phyloP scores from a whole-genome alignment of 768 basidiomycete species.

The Boletellus emodensis region DNA sequence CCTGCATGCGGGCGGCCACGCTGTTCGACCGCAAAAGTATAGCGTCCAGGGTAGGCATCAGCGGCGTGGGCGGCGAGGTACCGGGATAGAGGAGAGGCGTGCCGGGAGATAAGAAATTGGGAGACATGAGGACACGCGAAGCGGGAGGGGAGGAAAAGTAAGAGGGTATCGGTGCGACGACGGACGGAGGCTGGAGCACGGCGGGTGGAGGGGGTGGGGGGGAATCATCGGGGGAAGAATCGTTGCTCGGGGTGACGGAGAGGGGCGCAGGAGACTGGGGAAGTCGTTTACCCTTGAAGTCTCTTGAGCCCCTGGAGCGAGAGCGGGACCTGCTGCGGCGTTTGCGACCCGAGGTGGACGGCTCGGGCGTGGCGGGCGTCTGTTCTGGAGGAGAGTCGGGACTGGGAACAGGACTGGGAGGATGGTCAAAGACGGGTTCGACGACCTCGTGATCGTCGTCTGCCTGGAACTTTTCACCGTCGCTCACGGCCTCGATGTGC shows the following conservation, averaged over 20 bases:
- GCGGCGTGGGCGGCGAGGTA: constrained; percentile 56
- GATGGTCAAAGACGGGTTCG: constrained; percentile 7
- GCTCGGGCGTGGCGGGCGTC: constrained; percentile 37
- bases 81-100: constrained; percentile 60
- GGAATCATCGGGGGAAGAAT: constrained; percentile 68
- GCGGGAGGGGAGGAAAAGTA: constrained; percentile 43
- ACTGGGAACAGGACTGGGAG: constrained; percentile 21
- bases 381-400: constrained; percentile 28
- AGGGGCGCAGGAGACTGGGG: constrained; percentile 45
- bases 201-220: constrained; percentile 30
- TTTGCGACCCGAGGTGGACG: constrained; percentile 42
- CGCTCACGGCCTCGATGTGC: constrained; percentile 79
- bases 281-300: constrained; percentile 61
- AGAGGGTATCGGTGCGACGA: constrained; percentile 54
- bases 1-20: constrained; percentile 73
- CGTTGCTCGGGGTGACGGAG: constrained; percentile 47
- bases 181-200: constrained; percentile 23
- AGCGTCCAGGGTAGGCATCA: constrained; percentile 73
- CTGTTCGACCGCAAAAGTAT: constrained; percentile 89
- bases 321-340: constrained; percentile 72
- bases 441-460: constrained; percentile 31
- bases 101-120: constrained; percentile 51
- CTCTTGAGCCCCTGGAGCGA: constrained; percentile 58
- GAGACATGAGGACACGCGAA: constrained; percentile 39
- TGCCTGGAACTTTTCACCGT: constrained; percentile 60